Percentiles rank a stretch among this genome's conserved stretches.
Evolutionary conservation across 176 grass and related monocot genomes (phyloP).

Genomic region (Olyra latifolia): DNA sequence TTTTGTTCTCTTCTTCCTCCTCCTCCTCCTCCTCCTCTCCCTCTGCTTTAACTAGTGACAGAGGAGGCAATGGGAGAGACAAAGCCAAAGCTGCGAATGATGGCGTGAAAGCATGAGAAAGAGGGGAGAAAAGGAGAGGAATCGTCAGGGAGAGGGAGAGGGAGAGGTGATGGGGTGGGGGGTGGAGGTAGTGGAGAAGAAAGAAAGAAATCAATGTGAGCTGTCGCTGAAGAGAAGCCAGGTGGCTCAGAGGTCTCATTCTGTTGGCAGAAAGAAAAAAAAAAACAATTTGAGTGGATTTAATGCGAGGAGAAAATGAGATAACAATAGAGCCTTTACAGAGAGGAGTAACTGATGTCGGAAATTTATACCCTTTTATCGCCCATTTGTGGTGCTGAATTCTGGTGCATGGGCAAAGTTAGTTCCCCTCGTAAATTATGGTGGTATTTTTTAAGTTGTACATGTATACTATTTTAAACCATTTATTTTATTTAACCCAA

Average conservation of each 20-base stretch:
- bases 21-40: neutral
- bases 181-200: constrained; percentile 44
- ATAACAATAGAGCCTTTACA: too few species aligned
- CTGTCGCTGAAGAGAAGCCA: constrained; percentile 47
- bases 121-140: constrained; percentile 37
- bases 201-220: constrained; percentile 40
- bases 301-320: too few species aligned
- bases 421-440: too few species aligned
- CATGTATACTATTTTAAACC: too few species aligned
- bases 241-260: constrained; percentile 2
- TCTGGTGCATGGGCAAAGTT: too few species aligned
- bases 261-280: too few species aligned
- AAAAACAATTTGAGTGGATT: too few species aligned
- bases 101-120: constrained; percentile 58
- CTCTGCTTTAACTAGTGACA: constrained; percentile 14
- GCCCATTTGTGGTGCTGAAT: too few species aligned
- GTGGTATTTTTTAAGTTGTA: too few species aligned
- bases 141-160: neutral
- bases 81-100: constrained; percentile 37
- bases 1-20: neutral
- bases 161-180: constrained; percentile 21
- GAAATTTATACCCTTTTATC: too few species aligned
- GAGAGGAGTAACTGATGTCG: too few species aligned
- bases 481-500: too few species aligned
- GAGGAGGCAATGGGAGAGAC: constrained; percentile 16